These are phyloP conservation scores for Colletotrichum cordylinicola DNA, from an alignment of 2,329 filamentous ascomycete species.

Conservation along the genomic window DNA sequence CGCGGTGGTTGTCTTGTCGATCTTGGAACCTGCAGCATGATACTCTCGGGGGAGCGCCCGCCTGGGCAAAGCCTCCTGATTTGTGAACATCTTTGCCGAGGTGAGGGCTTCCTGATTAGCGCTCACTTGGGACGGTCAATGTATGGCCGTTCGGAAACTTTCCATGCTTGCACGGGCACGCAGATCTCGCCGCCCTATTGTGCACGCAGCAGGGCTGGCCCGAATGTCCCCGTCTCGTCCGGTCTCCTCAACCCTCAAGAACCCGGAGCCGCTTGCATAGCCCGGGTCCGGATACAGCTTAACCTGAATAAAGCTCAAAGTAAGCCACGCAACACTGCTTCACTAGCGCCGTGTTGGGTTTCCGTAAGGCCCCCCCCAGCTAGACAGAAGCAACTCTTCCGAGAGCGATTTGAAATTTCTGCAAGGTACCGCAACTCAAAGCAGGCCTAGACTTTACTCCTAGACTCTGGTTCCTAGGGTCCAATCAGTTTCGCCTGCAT, in stretches of 20 bases:
- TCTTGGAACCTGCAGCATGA: neutral
- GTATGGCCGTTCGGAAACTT: neutral
- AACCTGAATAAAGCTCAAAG: neutral
- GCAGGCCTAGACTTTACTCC: neutral
- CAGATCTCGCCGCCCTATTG: neutral
- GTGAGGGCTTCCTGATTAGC: neutral
- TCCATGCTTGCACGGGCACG: neutral
- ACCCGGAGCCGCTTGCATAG: neutral
- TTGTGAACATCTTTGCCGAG: neutral
- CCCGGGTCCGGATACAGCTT: neutral
- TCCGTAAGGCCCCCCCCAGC: neutral
- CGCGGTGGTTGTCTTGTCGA: neutral
- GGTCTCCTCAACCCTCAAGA: neutral
- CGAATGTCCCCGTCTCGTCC: neutral
- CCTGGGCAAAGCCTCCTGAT: neutral
- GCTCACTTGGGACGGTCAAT: neutral
- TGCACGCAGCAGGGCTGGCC: neutral
- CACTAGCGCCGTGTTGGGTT: neutral
- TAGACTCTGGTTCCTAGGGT: neutral
- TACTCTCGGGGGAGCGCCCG: neutral
- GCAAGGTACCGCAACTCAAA: neutral
- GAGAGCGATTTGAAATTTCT: neutral
- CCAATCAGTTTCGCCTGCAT: neutral
- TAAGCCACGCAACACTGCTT: neutral
- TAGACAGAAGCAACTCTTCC: neutral